Conservation (phyloP, 106 monocot genomes). For the Narthecium ossifragum region DNA sequence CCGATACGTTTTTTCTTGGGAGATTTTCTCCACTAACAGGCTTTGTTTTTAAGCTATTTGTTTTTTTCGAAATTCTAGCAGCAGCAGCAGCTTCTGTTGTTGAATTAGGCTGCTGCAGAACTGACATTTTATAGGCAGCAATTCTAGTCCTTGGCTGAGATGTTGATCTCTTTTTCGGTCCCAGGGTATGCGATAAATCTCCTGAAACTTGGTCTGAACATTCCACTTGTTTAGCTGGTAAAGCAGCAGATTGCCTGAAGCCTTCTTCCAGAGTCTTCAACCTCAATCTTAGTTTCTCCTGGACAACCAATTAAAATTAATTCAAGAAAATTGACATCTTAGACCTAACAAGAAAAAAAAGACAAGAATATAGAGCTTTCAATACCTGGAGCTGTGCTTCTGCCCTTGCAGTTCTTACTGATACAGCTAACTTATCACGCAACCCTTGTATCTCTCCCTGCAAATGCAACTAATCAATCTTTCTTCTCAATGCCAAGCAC, state of each 20-base stretch:
- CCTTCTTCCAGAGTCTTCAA: conserved; percentile 57
- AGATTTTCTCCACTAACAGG: conserved; percentile 16
- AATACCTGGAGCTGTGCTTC: conserved; percentile 61
- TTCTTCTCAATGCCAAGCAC: too few relatives aligned
- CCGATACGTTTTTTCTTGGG: conserved; percentile 25
- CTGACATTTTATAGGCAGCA: conserved; percentile 12
- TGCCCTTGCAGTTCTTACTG: conserved; percentile 49
- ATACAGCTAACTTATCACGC: conserved; percentile 34
- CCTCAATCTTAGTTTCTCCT: conserved; percentile 52
- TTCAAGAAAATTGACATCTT: too few relatives aligned
- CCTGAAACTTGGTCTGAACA: neutral
- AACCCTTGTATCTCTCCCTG: conserved; percentile 65
- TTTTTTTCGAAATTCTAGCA: conserved; percentile 1
- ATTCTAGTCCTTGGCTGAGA: conserved; percentile 21
- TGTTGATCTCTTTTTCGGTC: conserved; percentile 8
- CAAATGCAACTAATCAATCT: conserved; percentile 17
- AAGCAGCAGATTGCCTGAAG: conserved; percentile 24
- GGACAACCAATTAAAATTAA: neutral
- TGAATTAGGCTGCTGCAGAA: conserved; percentile 20
- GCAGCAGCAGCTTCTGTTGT: conserved; percentile 14
- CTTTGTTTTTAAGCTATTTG: conserved; percentile 17
- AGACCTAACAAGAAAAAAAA: neutral
- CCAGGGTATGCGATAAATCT: neutral
- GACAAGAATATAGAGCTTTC: neutral
- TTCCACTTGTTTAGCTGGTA: neutral